phyloP scores from a whole-genome alignment of 139 green algal species.

The Chlorella vulgaris region DNA sequence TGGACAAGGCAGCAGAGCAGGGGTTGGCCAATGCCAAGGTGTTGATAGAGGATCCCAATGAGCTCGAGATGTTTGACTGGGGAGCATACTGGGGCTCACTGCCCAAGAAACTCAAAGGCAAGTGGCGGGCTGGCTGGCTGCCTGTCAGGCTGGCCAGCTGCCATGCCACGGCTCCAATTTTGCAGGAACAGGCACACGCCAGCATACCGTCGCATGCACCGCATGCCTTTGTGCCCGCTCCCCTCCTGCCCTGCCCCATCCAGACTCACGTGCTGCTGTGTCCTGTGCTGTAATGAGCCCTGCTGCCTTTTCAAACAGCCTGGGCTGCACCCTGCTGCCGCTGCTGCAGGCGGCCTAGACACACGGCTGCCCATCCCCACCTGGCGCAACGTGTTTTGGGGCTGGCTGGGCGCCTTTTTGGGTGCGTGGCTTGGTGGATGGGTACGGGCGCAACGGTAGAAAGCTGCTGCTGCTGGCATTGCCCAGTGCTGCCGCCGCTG shows the following conservation, averaged over 20 bases:
- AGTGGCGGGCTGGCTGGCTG: neutral
- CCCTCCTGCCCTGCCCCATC: no score
- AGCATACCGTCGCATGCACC: no score
- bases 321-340: neutral
- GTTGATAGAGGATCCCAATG: neutral
- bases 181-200: no score
- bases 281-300: no score
- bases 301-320: neutral
- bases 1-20: neutral
- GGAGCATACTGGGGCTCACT: constrained; percentile 10
- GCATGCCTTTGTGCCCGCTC: no score
- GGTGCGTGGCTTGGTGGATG: neutral
- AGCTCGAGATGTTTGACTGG: constrained; percentile 2
- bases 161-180: neutral
- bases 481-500: neutral
- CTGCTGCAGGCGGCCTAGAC: constrained; percentile 36
- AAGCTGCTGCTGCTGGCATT: neutral
- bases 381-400: constrained; percentile 28
- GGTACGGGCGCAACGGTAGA: neutral
- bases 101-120: constrained; percentile 32
- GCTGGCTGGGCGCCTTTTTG: constrained; percentile 39
- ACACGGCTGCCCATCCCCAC: constrained; percentile 30
- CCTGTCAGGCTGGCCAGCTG: no score
- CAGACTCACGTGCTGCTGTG: no score
- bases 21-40: neutral